These are phyloP conservation scores for Calonectria crousiana DNA, from an alignment of 2,329 filamentous ascomycete species.

Conservation along the genomic window DNA sequence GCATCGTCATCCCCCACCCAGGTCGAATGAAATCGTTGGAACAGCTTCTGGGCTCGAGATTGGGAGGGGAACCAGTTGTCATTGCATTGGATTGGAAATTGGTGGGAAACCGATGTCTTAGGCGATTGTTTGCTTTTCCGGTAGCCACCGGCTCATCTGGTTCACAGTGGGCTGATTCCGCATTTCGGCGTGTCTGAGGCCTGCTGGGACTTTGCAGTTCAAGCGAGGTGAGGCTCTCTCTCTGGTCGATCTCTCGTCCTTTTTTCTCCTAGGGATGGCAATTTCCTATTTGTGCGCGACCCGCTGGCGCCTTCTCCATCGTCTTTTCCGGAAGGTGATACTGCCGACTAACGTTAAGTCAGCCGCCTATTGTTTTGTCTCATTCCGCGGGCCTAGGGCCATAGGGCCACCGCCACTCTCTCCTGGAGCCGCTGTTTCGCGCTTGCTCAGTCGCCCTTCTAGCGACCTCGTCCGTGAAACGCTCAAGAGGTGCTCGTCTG, in stretches of 20 bases:
- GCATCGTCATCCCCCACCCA: background rate
- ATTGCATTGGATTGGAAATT: background rate
- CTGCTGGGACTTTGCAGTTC: background rate
- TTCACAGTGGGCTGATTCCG: background rate
- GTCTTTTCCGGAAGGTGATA: background rate
- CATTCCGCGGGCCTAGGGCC: background rate
- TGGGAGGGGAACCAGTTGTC: background rate
- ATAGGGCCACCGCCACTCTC: background rate
- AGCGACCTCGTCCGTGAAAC: background rate
- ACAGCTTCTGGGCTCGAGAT: background rate
- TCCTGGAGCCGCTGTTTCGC: background rate
- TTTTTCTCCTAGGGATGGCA: background rate
- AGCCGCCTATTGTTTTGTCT: background rate
- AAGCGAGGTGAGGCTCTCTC: background rate
- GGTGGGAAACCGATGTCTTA: conserved; percentile 15
- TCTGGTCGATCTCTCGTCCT: background rate
- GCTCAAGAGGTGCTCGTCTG: background rate
- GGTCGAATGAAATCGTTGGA: background rate
- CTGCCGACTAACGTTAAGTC: background rate
- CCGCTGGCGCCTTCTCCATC: background rate
- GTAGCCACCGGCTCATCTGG: background rate
- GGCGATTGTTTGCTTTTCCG: background rate
- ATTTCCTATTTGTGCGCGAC: background rate
- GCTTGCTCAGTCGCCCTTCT: background rate
- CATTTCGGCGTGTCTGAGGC: background rate